Evolutionary conservation across 2,329 filamentous ascomycete species (phyloP).

Genomic region (Microsporum ferrugineum): DNA sequence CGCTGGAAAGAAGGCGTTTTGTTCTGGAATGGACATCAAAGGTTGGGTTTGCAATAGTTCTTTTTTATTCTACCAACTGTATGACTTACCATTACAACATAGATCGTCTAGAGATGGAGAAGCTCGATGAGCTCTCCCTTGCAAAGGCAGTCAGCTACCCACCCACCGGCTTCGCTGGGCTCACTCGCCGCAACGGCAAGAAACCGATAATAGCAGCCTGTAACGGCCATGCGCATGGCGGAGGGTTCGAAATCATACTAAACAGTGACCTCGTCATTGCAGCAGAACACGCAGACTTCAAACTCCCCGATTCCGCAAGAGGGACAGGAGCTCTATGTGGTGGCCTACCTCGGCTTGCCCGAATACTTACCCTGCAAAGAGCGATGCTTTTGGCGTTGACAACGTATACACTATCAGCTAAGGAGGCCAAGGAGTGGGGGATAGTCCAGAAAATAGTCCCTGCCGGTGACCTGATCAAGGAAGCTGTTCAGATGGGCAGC

Average conservation of each 20-base stretch:
- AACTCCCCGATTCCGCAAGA: constrained; percentile 57
- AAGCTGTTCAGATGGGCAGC: constrained; percentile 51
- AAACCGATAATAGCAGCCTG: constrained; percentile 69
- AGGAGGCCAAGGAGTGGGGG: constrained; percentile 51
- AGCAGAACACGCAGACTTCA: constrained; percentile 46
- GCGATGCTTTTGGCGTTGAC: constrained; percentile 61
- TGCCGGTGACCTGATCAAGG: constrained; percentile 59
- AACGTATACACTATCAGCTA: constrained; percentile 48
- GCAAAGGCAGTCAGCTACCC: constrained; percentile 29
- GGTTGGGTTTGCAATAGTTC: constrained; percentile 20
- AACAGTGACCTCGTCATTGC: constrained; percentile 68
- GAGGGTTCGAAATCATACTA: constrained; percentile 76
- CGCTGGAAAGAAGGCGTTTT: constrained; percentile 34
- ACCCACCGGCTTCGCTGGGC: constrained; percentile 42
- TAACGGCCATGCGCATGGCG: constrained; percentile 63
- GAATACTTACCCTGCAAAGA: constrained; percentile 54
- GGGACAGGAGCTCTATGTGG: constrained; percentile 64
- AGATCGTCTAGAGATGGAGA: constrained; percentile 23
- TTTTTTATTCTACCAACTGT: not conserved
- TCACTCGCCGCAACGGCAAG: constrained; percentile 47
- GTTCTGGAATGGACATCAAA: constrained; percentile 35
- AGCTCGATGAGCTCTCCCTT: constrained; percentile 15
- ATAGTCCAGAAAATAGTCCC: constrained; percentile 53
- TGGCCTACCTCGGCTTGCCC: constrained; percentile 54
- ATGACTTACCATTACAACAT: not conserved